Evolutionary conservation across 2,329 filamentous ascomycete species (phyloP).

Genomic region (Aciculosporium take): DNA sequence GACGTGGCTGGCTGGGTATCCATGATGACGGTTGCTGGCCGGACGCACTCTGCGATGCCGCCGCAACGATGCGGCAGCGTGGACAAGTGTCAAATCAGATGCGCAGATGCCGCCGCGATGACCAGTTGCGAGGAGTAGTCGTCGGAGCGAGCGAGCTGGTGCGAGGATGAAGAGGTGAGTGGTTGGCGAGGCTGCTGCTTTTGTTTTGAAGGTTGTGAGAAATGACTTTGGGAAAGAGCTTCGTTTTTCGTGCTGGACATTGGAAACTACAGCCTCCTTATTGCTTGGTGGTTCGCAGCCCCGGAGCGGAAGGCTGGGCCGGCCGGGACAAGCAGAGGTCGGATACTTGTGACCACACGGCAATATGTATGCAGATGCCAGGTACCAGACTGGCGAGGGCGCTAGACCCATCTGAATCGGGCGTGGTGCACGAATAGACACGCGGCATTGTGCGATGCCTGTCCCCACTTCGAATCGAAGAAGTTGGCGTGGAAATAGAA

Average conservation of each 20-base stretch:
- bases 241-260: conserved; percentile 12
- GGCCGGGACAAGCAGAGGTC: conserved; percentile 5
- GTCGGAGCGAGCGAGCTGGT: conserved; percentile 8
- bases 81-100: conserved; percentile 2
- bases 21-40: conserved; percentile 23
- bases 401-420: neutral
- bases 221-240: conserved; percentile 10
- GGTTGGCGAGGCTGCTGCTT: conserved; percentile 6
- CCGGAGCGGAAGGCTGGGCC: conserved; percentile 7
- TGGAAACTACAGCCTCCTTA: conserved; percentile 11
- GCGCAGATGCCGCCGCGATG: conserved; percentile 5
- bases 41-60: conserved; percentile 20
- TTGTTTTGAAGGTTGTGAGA: conserved; percentile 5
- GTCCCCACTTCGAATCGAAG: conserved; percentile 1
- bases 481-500: too few species aligned
- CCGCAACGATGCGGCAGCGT: conserved; percentile 21
- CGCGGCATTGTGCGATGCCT: neutral
- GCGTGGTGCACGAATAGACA: neutral
- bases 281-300: conserved; percentile 1
- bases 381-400: neutral
- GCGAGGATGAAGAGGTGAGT: conserved; percentile 3
- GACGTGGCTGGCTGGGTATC: conserved; percentile 28
- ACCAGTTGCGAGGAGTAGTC: conserved; percentile 8
- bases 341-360: conserved; percentile 5
- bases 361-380: neutral